Percentiles rank a stretch among this genome's conserved stretches.
phyloP scores from a whole-genome alignment of 768 basidiomycete genomes.

The Macrolepiota albuminosa region DNA sequence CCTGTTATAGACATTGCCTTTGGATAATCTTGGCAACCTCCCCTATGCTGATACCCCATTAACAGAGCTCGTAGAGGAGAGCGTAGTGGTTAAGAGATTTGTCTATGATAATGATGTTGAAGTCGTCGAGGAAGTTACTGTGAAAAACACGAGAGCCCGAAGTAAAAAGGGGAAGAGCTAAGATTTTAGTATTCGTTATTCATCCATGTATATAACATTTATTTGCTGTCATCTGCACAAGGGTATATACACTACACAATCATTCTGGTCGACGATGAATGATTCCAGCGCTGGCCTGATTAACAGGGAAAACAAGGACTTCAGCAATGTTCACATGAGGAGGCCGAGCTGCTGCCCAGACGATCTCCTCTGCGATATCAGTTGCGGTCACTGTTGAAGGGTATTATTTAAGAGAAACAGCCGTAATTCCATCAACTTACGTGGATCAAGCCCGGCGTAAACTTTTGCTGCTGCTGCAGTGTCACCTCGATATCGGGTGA shows the following conservation, averaged over 20 bases:
- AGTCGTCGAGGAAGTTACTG: constrained; percentile 22
- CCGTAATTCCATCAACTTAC: constrained; percentile 42
- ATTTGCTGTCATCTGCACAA: constrained; percentile 14
- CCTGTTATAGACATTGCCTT: constrained; percentile 41
- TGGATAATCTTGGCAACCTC: constrained; percentile 74
- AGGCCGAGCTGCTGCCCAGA: constrained; percentile 91
- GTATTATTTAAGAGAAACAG: constrained; percentile 1
- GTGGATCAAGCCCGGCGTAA: constrained; percentile 82
- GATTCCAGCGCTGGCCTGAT: constrained; percentile 69
- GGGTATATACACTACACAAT: constrained; percentile 10
- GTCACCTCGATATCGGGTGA: constrained; percentile 88
- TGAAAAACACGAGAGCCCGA: constrained; percentile 55
- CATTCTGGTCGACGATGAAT: constrained; percentile 47
- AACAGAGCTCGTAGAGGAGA: constrained; percentile 55
- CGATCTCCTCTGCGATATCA: constrained; percentile 97
- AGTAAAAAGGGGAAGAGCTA: constrained; percentile 44
- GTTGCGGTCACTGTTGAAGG: constrained; percentile 59
- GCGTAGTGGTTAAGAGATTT: constrained; percentile 70
- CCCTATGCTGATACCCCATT: constrained; percentile 52
- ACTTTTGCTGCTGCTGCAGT: constrained; percentile 78
- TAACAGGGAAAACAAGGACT: constrained; percentile 70
- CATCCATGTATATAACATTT: constrained; percentile 11
- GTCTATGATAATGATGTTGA: constrained; percentile 73
- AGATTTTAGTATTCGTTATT: constrained; percentile 4
- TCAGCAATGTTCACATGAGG: constrained; percentile 91